Conservation (phyloP, 2,329 filamentous ascomycete species). For the Scopulariopsis brevicaulis region DNA sequence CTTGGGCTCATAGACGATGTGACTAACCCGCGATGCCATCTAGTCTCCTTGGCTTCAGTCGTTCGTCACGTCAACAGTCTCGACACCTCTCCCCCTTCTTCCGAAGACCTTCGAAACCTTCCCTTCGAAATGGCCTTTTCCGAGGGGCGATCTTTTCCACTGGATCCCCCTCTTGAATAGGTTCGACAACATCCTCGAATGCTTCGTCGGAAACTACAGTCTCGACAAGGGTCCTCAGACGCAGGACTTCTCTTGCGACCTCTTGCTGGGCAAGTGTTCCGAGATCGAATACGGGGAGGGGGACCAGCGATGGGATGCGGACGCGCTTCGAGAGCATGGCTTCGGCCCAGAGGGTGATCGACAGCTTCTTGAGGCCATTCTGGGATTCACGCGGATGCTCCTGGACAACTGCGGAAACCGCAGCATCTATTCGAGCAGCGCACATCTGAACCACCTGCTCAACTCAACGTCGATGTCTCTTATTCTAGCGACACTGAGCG, state of each 20-base stretch:
- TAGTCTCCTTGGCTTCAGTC: constrained; percentile 81
- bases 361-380: constrained; percentile 64
- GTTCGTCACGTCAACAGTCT: constrained; percentile 63
- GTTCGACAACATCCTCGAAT: constrained; percentile 80
- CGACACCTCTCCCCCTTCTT: constrained; percentile 62
- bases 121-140: constrained; percentile 86
- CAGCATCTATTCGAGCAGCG: constrained; percentile 90
- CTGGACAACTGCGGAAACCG: constrained; percentile 94
- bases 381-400: constrained; percentile 78
- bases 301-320: constrained; percentile 24
- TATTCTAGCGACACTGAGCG: constrained; percentile 64
- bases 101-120: constrained; percentile 69
- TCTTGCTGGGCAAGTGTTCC: constrained; percentile 48
- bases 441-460: constrained; percentile 77
- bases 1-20: background rate
- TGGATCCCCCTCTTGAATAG: constrained; percentile 93
- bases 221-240: constrained; percentile 72
- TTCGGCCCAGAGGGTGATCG: constrained; percentile 68
- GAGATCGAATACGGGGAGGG: constrained; percentile 39
- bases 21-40: constrained; percentile 6
- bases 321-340: constrained; percentile 44
- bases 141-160: constrained; percentile 90
- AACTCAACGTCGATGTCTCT: constrained; percentile 77
- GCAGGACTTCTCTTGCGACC: constrained; percentile 57
- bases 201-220: constrained; percentile 70